Base-by-base conservation (phyloP, 192 early-diverging fungal genomes). In the Coemansia sp. region DNA sequence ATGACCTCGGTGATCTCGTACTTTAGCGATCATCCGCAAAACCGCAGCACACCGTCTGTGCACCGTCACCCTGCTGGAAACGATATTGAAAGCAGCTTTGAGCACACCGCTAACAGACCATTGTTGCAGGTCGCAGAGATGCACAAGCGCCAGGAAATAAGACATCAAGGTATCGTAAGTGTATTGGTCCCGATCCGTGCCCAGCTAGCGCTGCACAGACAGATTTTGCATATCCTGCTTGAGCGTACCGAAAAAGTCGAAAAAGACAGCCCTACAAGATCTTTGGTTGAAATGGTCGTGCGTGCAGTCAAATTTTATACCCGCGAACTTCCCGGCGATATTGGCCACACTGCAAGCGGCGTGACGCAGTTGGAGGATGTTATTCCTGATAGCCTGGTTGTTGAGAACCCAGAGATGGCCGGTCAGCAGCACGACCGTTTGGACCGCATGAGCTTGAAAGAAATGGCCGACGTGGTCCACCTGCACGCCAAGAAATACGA, bases 251-350 rank as follows among this genome's bases (percentile, higher is more conserved):
- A 52, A 32, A 51, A 28, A 5, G 64, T 70, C 54, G 71, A 73
- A 31, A 60, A 60, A 18, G 45, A 50, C 36, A 78, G 71, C 20
- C 64, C 71, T 10, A 45, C 76, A 28, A 66, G 65, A 30, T 69
- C 75, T 20, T 48, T 77, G 66, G 55, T 77, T 29, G 50, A 72
- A 18, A 54, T 77, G 63, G 66, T 38, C 20, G 56, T 69, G 6
- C 56, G 60, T 5, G 29, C 63, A 32, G 5, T 72, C 14, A 30
- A 42, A 7, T 14, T 56, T 1, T 63, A 61, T 38, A 40, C 36
- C 0, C 33, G 33, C 29, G 50, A 54, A 5, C 51, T 31, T 7
- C 38, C 50, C 0, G 48, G 49, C 28, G 58, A 54, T 2, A 50
- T 59, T 14, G 58, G 52, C 22, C 36, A 48, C 33, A 42, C 45